A percentile compares a stretch with the other conserved stretches of the same genome.
Conservation (phyloP, 176 grass and related monocot species). For the Hordeum marinum region DNA sequence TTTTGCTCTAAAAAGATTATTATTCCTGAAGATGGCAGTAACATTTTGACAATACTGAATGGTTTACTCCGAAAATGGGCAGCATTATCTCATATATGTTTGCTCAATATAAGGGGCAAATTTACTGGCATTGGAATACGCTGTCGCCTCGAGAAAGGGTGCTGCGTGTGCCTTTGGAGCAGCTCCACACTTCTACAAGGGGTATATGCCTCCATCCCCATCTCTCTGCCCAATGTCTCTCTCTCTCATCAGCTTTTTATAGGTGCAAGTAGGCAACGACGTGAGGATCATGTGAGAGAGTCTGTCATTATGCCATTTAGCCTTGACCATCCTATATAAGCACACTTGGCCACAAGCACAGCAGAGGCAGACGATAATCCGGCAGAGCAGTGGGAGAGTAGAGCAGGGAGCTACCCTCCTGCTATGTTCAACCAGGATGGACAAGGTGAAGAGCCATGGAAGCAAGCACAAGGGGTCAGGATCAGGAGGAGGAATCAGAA, state of each 20-base stretch:
- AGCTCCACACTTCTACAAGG: neutral
- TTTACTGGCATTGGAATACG: neutral
- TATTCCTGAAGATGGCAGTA: neutral
- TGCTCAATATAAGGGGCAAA: neutral
- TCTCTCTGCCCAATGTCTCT: neutral
- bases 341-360: neutral
- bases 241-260: neutral
- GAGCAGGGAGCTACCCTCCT: neutral
- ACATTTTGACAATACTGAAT: neutral
- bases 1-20: neutral
- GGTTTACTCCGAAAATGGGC: neutral
- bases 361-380: neutral
- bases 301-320: neutral
- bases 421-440: conserved; percentile 7
- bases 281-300: neutral
- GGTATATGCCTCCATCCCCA: neutral
- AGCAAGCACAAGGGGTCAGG: conserved; percentile 7
- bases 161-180: neutral
- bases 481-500: conserved; percentile 24
- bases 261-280: neutral
- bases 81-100: too few relatives aligned
- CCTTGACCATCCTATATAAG: neutral
- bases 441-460: conserved; percentile 23
- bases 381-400: neutral
- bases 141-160: neutral